A percentile compares a stretch with the other conserved stretches of the same genome.
phyloP scores from a whole-genome alignment of 352 stramenopile genomes.

The Phytopythium ostracodes region DNA sequence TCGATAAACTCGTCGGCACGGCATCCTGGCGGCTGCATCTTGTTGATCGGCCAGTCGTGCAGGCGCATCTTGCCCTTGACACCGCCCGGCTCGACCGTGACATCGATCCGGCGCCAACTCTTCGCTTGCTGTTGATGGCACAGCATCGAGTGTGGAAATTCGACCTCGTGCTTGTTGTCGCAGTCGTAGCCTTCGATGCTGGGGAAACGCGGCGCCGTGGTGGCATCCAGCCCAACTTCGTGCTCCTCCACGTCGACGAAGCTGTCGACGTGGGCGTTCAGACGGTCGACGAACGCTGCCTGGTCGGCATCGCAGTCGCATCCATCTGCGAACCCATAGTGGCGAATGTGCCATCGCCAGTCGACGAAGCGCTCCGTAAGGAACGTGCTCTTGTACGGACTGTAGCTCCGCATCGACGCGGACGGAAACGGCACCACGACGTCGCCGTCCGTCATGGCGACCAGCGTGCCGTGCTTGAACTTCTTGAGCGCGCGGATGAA shows the following conservation, averaged over 20 bases:
- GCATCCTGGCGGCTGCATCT: conserved; percentile 67
- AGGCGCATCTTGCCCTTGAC: conserved; percentile 68
- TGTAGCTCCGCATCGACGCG: conserved; percentile 67
- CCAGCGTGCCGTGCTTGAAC: conserved; percentile 57
- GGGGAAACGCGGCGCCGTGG: conserved; percentile 26
- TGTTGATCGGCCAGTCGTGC: conserved; percentile 80
- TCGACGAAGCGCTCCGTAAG: conserved; percentile 46
- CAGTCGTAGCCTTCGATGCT: conserved; percentile 63
- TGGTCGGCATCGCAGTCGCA: neutral
- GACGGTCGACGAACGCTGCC: conserved; percentile 22
- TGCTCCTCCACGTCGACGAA: conserved; percentile 31
- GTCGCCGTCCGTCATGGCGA: conserved; percentile 77
- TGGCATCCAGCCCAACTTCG: conserved; percentile 35
- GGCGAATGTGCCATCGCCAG: conserved; percentile 70
- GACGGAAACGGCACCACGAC: conserved; percentile 70
- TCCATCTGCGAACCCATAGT: conserved; percentile 46
- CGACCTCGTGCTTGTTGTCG: conserved; percentile 78
- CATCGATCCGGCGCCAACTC: conserved; percentile 59
- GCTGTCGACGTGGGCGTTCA: conserved; percentile 46
- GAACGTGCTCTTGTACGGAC: conserved; percentile 51
- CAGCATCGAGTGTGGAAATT: conserved; percentile 66
- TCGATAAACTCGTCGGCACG: conserved; percentile 69
- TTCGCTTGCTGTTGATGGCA: conserved; percentile 42
- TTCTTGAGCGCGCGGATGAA: conserved; percentile 50
- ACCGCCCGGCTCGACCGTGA: conserved; percentile 55